Evolutionary conservation across 192 early-diverging fungal genomes (phyloP), one percentile per base, ranked within the genome.

Genomic region (Coemansia sp.): DNA sequence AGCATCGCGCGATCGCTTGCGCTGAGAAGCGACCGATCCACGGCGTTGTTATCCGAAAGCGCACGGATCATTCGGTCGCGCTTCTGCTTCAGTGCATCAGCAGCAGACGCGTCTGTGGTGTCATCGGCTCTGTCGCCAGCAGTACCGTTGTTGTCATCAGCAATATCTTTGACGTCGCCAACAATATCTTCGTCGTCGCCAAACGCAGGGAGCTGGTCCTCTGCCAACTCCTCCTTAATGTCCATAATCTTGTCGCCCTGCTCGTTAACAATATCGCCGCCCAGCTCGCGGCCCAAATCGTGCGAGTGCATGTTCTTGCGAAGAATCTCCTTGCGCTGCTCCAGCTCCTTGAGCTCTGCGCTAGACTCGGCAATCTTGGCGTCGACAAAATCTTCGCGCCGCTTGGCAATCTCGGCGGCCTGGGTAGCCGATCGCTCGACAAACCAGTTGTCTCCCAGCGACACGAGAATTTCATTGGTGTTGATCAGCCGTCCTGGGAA

Each of bases 371-470:
- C 50, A 2, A 82, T 67, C 31, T 68, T 67, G 22, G 42, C 21
- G 10, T 63, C 61, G 0, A 73, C 71, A 29, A 56, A 81, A 48
- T 89, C 45, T 42, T 69, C 77, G 1, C 85, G 63, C 9, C 92
- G 74, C n/a, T 82, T 65, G 1, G 91, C 84, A 21, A 95, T 93
- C 7, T 69, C 86, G 8, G 66, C 62, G 0, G 95, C 91, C 55
- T 98, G 87, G 23, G 57, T 69, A 8, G 85, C 86, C 7, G 91
- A 92, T 21, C 85, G 72, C 60, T 95, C 91, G 5, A 82, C 89
- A 64, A 95, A 98, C 86, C 89, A 95, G 78, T 95, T 93, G 48
- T 93, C 93, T n/a, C 95, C 95, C 31, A 98, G 71, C 31, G 90
- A 69, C 0, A 92, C 91, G 23, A 88, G 65, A 11, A 98, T 83